Base-by-base conservation (phyloP, 1,284 basidiomycete genomes). In the Sanguinoderma infundibulare region DNA sequence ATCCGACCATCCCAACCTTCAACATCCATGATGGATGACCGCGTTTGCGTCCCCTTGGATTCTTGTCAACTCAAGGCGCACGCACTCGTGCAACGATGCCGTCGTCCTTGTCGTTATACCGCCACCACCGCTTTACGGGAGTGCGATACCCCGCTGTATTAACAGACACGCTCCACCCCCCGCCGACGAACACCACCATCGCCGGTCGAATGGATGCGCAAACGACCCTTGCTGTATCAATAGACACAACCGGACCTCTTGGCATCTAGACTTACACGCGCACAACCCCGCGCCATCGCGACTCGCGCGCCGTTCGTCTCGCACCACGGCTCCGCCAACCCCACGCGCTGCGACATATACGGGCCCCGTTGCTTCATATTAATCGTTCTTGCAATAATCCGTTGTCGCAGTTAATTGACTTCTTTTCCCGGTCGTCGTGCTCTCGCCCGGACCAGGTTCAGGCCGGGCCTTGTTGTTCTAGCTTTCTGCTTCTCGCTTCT, bases 151-250 rank as follows among this genome's bases (percentile, higher is more conserved):
- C 59, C 57, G 55, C 58, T 66, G 65, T 66, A 66, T n/a, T 56
- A 56, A 63, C 55, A 34, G 47, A 22, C 30, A 36, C 30, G 40
- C 46, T 47, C 26, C 40, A 59, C 59, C 22, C 54, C 42, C 44
- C 60, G 53, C 57, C 26, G 34, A 17, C 53, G 46, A 47, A 49
- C 24, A 44, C 39, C 39, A 53, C 52, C 46, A 39, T n/a, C 58
- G 39, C 9, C 46, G 55, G 57, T 42, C 55, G 42, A 7, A 38
- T 44, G 42, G 53, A 51, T 32, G 39, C 30, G 55, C 38, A 39
- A 35, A 39, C 46, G 59, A 51, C 30, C 20, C n/a, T n/a, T n/a
- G 49, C 60, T 66, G 65, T 66, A 66, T 63, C 62, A 59, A 57
- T 66, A 66, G 39, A n/a, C 28, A 14, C 24, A 20, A 30, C 32